Base-by-base conservation (phyloP, 495 filamentous ascomycete species). In the Lasiosphaeris hirsuta region DNA sequence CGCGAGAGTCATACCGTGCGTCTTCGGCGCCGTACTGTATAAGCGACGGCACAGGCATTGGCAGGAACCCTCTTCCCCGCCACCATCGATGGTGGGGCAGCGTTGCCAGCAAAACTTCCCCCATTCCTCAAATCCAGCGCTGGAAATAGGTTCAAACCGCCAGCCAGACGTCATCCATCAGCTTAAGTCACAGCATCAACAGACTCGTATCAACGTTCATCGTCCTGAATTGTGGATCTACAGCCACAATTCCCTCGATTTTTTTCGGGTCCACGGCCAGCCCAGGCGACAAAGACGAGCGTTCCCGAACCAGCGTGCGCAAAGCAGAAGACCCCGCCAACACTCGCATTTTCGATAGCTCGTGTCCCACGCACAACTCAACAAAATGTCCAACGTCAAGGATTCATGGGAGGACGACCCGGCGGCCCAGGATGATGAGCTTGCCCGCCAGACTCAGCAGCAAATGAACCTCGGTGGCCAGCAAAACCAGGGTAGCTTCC, bases 401-500 rank as follows among this genome's bases (percentile, higher is more conserved):
- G 90, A 96, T 58, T 93, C 89, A 15, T 98, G 94, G 94, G 94
- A 98, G 77, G 90, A 98, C 63, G 94, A 96, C 58, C 86, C 91
- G 68, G 85, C 90, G 38, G 87, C 84, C 46, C 90, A 96, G 77
- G 89, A 96, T 51, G 89, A 94, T 57, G 84, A 88, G 61, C 84
- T 96, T 61, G 84, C 90, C 54, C 81, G 87, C 69, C 92, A 91
- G 73, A 74, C 86, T 8, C 85, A 93, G 72, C 80, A 86, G 60
- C 86, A 89, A 65, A 80, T 90, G 71, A 90, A 90, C 62, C 69
- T 92, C 40, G 84, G 85, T 69, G 74, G 79, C 58, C 84, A 72
- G 64, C 70, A 71, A 18, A 34, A 42, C 76, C 79, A 63, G 63
- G 76, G 62, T 33, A 71, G 73, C 13, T 94, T 94, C 80, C 80